Evolutionary conservation across 331 rosid species (phyloP), one percentile per base, ranked within the genome.

Genomic region (Malus hybrid): DNA sequence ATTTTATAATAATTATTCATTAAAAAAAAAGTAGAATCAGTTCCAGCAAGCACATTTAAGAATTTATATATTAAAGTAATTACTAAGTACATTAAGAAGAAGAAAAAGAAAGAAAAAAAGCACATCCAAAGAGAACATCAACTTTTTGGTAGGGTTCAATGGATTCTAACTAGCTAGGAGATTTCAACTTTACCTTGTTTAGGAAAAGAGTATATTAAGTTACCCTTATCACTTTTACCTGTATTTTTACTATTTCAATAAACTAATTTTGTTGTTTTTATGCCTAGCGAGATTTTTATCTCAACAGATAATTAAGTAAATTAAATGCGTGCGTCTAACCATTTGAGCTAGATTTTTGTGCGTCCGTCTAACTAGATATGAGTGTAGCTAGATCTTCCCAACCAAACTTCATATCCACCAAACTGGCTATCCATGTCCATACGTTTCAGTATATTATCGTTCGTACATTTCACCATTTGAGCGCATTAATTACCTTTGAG

Each of bases 361-460:
- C 4, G 12, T 39, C 0, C 1, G 3, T 39, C 46, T 39, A 39
- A 39, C 46, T 3, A 2, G 11, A 36, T 36, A 36, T 36, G 0
- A 8, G 44, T 36, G 44, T 36, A 2, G 44, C 44, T 36, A 36
- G 44, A 28, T 61, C 66, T 24, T 63, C 69, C 33, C 33, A 33
- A 19, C 67, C 4, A 32, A 71, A 16, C 5, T 29, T 81, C 75
- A 72, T 13, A 62, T 73, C 61, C 6, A 65, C 62, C 66, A 80
- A 8, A 39, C 36, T 11, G 69, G 9, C 7, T 19, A 18, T 33
- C 42, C 66, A 7, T 3, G 32, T n/a, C 71, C 48, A 33, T 34
- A 66, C 50, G 22, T 34, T 66, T 52, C 20, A 6, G 57, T 52
- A 52, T 52, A 2, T 16, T 6, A 10, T 10, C 15, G 9, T 36